These are phyloP conservation scores for Cystobasidiaceae sp. DNA, from an alignment of 1,284 basidiomycete species.

Conservation along the genomic window DNA sequence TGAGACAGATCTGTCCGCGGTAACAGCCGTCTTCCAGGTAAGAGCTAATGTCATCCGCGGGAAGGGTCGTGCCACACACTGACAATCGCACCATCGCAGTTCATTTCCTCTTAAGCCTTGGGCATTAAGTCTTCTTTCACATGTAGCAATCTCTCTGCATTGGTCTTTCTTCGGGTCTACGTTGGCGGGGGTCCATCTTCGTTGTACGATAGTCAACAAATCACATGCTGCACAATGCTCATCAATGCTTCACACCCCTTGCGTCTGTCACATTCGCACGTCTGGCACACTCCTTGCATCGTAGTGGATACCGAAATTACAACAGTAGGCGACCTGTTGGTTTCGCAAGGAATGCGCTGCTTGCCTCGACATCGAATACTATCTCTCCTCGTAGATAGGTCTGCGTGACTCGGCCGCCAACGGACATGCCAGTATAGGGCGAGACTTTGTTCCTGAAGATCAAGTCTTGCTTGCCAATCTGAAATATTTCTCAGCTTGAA, in stretches of 20 bases:
- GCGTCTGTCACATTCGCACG: neutral
- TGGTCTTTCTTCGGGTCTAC: too few relatives aligned
- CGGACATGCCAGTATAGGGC: constrained; percentile 69
- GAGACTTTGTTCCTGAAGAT: constrained; percentile 89
- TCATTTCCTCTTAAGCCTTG: constrained; percentile 20
- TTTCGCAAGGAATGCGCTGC: neutral
- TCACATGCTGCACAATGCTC: neutral
- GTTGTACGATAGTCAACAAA: neutral
- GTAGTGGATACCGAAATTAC: neutral
- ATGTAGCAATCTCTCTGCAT: neutral
- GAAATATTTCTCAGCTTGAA: neutral
- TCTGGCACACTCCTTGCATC: neutral
- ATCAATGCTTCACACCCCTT: neutral
- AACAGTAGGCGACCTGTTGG: constrained; percentile 16
- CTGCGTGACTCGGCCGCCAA: constrained; percentile 65
- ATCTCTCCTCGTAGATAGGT: constrained; percentile 69
- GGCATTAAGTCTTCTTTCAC: neutral
- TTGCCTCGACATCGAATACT: constrained; percentile 54
- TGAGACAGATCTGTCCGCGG: constrained; percentile 74
- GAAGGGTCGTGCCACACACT: neutral
- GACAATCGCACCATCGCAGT: neutral
- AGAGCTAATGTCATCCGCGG: neutral
- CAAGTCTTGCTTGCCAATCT: constrained; percentile 68
- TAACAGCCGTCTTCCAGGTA: constrained; percentile 53
- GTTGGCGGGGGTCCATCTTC: neutral